A percentile compares a stretch with the other conserved stretches of the same genome.
These are phyloP conservation scores for Xenoacremonium recifei DNA, from an alignment of 2,329 filamentous ascomycete genomes.

Conservation along the genomic window DNA sequence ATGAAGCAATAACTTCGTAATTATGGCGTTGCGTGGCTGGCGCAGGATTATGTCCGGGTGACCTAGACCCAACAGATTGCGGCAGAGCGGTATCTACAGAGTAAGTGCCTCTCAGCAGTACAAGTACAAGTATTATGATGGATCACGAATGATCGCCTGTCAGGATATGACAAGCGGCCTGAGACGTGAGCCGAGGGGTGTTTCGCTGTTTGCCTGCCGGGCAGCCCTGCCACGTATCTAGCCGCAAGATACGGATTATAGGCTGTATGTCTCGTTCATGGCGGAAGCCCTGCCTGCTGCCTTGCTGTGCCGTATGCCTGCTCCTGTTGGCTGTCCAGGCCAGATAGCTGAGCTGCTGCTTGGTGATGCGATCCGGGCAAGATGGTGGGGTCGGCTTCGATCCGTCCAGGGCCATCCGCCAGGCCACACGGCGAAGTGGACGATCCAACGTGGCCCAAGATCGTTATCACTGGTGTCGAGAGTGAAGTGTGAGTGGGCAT, in stretches of 20 bases:
- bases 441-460: conserved; percentile 1
- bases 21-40: no score
- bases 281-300: neutral
- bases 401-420: neutral
- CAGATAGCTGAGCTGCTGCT: no score
- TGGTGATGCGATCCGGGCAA: no score
- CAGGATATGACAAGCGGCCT: conserved; percentile 9
- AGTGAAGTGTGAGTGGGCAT: no score
- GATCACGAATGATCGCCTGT: conserved; percentile 4
- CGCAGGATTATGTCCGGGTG: no score
- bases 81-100: no score
- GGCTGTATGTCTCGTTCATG: no score
- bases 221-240: neutral
- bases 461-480: neutral
- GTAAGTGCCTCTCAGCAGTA: neutral
- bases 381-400: no score
- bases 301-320: neutral
- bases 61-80: no score
- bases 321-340: no score
- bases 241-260: neutral
- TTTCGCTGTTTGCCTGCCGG: conserved; percentile 7
- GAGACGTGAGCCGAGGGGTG: conserved; percentile 12
- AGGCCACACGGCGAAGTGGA: neutral
- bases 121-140: no score
- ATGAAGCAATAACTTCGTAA: no score